phyloP scores from a whole-genome alignment of 306 rosid species.

The Gastrolobium bilobum region DNA sequence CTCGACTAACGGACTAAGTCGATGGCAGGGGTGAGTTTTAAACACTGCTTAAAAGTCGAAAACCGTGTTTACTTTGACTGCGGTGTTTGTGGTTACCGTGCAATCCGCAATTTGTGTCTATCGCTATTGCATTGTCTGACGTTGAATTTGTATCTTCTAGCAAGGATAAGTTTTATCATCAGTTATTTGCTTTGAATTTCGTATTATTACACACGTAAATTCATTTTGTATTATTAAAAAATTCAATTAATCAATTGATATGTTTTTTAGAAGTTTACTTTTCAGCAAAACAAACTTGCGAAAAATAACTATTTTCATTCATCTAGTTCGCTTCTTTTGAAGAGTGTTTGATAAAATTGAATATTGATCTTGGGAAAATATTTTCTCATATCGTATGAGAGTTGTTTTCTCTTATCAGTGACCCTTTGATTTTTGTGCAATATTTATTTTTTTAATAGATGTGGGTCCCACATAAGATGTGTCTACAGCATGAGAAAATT shows the following conservation, averaged over 20 bases:
- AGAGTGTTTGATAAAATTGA: no score
- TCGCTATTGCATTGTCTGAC: not conserved
- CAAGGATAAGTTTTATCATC: not conserved
- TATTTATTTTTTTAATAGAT: no score
- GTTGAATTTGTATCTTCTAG: not conserved
- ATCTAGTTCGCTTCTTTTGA: not conserved
- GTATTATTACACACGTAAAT: not conserved
- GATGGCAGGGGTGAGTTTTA: no score
- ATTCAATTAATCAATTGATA: not conserved
- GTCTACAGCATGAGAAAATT: no score
- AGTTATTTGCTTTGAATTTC: not conserved
- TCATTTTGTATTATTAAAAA: not conserved
- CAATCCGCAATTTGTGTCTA: constrained; percentile 20
- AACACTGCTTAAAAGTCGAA: constrained; percentile 15
- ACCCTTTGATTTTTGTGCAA: no score
- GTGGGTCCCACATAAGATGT: no score
- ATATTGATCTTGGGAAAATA: no score
- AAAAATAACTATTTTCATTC: not conserved
- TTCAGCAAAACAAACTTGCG: not conserved
- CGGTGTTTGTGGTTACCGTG: not conserved
- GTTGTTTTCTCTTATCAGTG: no score
- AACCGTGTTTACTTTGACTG: constrained; percentile 5
- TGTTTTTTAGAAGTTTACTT: not conserved
- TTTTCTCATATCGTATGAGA: no score
- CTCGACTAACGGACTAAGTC: no score